A percentile compares a stretch with the other conserved stretches of the same genome.
Evolutionary conservation across 1,284 basidiomycete genomes (phyloP).

Genomic region (Sporisorium reilianum): DNA sequence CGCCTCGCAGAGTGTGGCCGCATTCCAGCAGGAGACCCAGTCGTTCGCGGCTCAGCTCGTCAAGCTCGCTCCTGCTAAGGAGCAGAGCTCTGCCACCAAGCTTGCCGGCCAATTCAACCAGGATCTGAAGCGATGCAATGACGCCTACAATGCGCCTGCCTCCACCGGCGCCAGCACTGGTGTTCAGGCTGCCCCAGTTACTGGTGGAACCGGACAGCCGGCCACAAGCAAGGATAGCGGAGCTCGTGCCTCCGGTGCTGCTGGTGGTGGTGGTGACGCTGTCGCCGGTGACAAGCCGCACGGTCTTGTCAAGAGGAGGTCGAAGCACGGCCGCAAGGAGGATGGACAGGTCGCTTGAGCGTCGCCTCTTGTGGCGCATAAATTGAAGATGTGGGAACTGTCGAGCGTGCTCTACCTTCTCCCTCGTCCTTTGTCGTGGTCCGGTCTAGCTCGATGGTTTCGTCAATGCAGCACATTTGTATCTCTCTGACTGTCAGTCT

Average conservation of each 20-base stretch:
- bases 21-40: slow-evolving; percentile 9
- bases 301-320: neutral
- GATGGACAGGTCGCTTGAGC: neutral
- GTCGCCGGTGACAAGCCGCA: neutral
- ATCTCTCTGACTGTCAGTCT: too few species aligned
- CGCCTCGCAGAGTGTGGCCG: slow-evolving; percentile 3
- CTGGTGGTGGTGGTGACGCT: neutral
- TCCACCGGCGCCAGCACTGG: neutral
- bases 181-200: neutral
- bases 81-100: slow-evolving; percentile 5
- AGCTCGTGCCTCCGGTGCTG: too few species aligned
- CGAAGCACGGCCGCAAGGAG: neutral
- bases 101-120: slow-evolving; percentile 13
- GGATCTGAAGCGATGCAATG: slow-evolving; percentile 8
- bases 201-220: neutral
- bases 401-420: too few species aligned
- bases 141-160: neutral
- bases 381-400: too few species aligned
- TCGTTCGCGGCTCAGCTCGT: slow-evolving; percentile 11
- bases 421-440: too few species aligned
- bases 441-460: too few species aligned
- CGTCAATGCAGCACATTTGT: too few species aligned
- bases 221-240: neutral
- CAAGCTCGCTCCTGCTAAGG: slow-evolving; percentile 11
- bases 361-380: neutral